Evolutionary conservation across 202 grass and related monocot species (phyloP), one percentile per base, ranked within the genome.

Genomic region (Hordeum pubiflorum): DNA sequence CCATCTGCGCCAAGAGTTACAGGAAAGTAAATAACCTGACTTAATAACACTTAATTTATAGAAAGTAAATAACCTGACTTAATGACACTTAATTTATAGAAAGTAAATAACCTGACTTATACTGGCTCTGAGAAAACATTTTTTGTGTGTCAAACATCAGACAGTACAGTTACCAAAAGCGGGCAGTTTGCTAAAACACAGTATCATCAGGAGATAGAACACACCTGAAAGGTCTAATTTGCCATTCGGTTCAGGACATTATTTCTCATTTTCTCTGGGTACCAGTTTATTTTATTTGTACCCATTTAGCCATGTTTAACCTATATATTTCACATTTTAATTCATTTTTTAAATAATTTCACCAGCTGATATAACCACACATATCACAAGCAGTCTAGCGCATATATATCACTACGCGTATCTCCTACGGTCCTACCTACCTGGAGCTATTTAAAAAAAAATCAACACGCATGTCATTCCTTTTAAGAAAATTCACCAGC

Each of bases 1-100:
- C 95, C 64, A 91, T 79, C 95, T 98, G 71, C 64, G 58, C 56
- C 24, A 22, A 80, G n/a, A 68, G 58, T 84, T 88, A 32, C 23
- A 65, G 10, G 54, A 21, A 69, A 82, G 18, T 59, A 79, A 83
- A 82, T 66, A 69, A 60, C 23, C 9, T 10, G 9, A 59, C 23
- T 57, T 50, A 57, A 22, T 41, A 43, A 64, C 48, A 12, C 10
- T 63, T 40, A 80, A 58, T 75, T 46, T 29, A 56, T 20, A 46
- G 22, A 12, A 69, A 65, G 18, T 59, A 79, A 83, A 82, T 66
- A 63, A 60, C 23, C 9, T 10, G 9, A 59, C 23, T 57, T 58
- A 36, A 22, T 41, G 36, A 64, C 48, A 12, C 10, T 63, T 40
- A 80, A 58, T 75, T 46, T 29, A 56, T 20, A 46, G 22, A 12